Evolutionary conservation across 177 flowering plant species (phyloP).

Genomic region (Vitis hybrid): DNA sequence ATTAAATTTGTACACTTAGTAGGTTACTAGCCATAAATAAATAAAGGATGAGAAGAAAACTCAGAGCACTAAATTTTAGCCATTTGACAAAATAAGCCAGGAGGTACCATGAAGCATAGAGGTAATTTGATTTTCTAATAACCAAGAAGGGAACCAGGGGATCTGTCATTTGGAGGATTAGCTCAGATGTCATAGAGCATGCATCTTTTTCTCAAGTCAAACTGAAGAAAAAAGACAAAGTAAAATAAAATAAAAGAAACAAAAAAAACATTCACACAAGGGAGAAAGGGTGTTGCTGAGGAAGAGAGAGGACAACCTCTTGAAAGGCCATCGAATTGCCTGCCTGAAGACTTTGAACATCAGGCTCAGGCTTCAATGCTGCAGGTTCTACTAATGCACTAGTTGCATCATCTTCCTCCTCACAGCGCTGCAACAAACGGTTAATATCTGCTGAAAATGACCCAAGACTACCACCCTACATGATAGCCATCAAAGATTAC

Average conservation of each 20-base stretch:
- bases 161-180: no score
- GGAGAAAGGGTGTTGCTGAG: background rate
- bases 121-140: no score
- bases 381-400: slow-evolving; percentile 48
- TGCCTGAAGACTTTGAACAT: slow-evolving; percentile 30
- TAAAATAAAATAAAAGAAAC: background rate
- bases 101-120: no score
- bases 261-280: background rate
- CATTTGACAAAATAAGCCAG: no score
- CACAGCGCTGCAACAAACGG: slow-evolving; percentile 61
- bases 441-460: slow-evolving; percentile 47
- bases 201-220: no score
- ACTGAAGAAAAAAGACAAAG: background rate
- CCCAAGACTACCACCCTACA: slow-evolving; percentile 70
- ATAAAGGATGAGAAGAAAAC: no score
- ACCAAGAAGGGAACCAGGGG: no score
- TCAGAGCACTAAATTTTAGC: no score
- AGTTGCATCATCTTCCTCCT: slow-evolving; percentile 88
- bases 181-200: no score
- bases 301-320: slow-evolving; percentile 34
- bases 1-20: no score
- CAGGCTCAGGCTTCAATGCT: slow-evolving; percentile 47
- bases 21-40: no score
- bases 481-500: background rate
- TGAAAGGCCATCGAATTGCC: slow-evolving; percentile 22